A percentile compares a stretch with the other conserved stretches of the same genome.
Conservation (phyloP, 192 early-diverging fungal genomes). For the Coemansia sp. region DNA sequence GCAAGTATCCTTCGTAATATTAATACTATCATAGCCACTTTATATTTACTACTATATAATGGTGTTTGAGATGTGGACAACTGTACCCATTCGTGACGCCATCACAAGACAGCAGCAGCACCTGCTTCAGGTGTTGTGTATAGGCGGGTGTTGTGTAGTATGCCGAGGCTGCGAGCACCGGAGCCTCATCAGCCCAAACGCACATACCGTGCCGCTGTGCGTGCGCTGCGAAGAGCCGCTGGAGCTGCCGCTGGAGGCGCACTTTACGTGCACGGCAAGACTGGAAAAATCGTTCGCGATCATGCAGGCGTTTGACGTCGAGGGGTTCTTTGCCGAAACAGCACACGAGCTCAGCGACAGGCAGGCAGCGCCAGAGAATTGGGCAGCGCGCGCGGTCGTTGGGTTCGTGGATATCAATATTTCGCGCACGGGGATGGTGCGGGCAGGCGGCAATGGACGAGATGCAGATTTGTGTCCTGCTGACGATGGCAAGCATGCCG, state of each 20-base stretch:
- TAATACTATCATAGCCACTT: background rate
- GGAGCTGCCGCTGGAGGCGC: conserved; percentile 41
- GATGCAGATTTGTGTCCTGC: conserved; percentile 2
- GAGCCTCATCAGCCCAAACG: conserved; percentile 42
- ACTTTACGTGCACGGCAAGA: conserved; percentile 43
- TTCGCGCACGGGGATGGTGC: conserved; percentile 3
- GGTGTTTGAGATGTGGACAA: conserved; percentile 21
- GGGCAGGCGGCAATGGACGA: background rate
- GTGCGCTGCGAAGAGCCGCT: conserved; percentile 35
- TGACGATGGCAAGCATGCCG: background rate
- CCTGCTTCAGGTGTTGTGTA: conserved; percentile 26
- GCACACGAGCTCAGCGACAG: conserved; percentile 21
- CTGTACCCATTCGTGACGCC: conserved; percentile 13
- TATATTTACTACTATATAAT: conserved; percentile 8
- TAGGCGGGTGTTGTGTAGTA: conserved; percentile 31
- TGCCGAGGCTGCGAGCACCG: conserved; percentile 42
- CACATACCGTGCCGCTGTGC: conserved; percentile 30
- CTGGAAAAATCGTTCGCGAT: conserved; percentile 42
- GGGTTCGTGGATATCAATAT: conserved; percentile 40
- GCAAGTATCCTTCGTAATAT: background rate
- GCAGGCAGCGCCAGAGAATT: background rate
- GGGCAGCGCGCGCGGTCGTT: conserved; percentile 13
- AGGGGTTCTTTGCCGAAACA: conserved; percentile 34
- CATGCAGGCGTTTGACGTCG: conserved; percentile 39
- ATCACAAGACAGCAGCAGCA: conserved; percentile 9